Evolutionary conservation across 2,329 filamentous ascomycete species (phyloP), one percentile per base, ranked within the genome.

Genomic region (Allantophomopsis cytisporea): DNA sequence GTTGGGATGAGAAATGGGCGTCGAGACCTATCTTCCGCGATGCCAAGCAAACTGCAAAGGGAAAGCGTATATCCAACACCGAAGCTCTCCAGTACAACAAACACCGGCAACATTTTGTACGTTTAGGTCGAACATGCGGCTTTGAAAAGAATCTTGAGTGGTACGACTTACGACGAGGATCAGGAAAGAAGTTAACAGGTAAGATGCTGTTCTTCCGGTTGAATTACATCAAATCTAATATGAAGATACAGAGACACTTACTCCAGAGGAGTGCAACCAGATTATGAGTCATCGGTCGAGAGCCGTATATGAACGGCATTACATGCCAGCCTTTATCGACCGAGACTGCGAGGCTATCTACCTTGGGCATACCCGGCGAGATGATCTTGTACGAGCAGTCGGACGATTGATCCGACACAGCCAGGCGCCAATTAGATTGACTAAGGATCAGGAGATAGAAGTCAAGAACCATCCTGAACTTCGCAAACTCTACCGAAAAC

Each of bases 21-120:
- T 34, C 48, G 31, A 35, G 37, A 38, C 44, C 44, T 40, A 37
- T 54, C 38, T 54, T 53, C 41, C 43, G 44, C n/a, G 35, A 52
- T 31, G 37, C 48, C 11, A 37, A 53, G 38, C 10, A 37, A 21
- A 47, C 43, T 40, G 5, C 31, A 17, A 43, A 31, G 36, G 34
- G 41, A 38, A 32, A 50, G 32, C 34, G 35, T n/a, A 43, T 54
- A 34, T 48, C 46, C 33, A 39, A 50, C 38, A 47, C 45, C 13
- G 45, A 47, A 37, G 30, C 39, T 17, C 50, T 65, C 10, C 54
- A 59, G 41, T 68, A 68, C 40, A 57, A 42, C 39, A 63, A 65
- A 51, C 57, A 17, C 57, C 54, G 20, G 59, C 57, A 41, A 52
- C 38, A 34, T 60, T 44, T 18, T 53, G 55, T 41, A 58, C 60